Evolutionary conservation across 2,329 filamentous ascomycete genomes (phyloP).

Genomic region (Trichoderma lentiforme): DNA sequence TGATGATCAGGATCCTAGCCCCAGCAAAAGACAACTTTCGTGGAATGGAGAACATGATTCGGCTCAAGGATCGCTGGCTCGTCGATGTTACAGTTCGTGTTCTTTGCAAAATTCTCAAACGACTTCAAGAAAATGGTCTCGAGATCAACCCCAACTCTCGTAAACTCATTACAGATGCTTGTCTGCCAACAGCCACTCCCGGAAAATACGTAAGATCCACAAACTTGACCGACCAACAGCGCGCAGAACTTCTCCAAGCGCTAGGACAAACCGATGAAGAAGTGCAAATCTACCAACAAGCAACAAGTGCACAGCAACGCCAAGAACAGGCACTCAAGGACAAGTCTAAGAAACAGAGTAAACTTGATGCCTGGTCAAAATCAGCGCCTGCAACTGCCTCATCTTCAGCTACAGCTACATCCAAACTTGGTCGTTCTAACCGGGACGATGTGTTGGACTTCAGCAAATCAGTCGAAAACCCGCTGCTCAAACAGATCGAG

Average conservation of each 20-base stretch:
- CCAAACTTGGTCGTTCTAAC: conserved; percentile 33
- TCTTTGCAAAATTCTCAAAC: conserved; percentile 76
- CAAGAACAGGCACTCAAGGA: conserved; percentile 29
- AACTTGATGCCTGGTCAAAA: conserved; percentile 60
- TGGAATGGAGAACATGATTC: conserved; percentile 81
- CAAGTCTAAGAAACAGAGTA: conserved; percentile 54
- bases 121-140: conserved; percentile 74
- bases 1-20: conserved; percentile 39
- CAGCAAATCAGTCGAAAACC: conserved; percentile 45
- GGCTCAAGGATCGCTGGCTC: conserved; percentile 83
- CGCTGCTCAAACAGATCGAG: conserved; percentile 46
- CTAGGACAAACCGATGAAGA: conserved; percentile 58
- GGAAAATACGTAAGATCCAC: conserved; percentile 64
- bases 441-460: conserved; percentile 48
- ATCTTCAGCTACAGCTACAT: conserved; percentile 21
- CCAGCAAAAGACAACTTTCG: conserved; percentile 50
- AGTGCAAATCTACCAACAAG: conserved; percentile 46
- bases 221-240: conserved; percentile 77
- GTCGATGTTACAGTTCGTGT: conserved; percentile 78
- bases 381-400: conserved; percentile 37
- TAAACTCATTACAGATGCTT: conserved; percentile 62
- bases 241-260: conserved; percentile 72
- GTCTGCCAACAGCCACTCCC: conserved; percentile 53
- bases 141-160: conserved; percentile 61
- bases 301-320: conserved; percentile 27